Base-by-base conservation (phyloP, 495 filamentous ascomycete species). In the Penicillium coprophilum region DNA sequence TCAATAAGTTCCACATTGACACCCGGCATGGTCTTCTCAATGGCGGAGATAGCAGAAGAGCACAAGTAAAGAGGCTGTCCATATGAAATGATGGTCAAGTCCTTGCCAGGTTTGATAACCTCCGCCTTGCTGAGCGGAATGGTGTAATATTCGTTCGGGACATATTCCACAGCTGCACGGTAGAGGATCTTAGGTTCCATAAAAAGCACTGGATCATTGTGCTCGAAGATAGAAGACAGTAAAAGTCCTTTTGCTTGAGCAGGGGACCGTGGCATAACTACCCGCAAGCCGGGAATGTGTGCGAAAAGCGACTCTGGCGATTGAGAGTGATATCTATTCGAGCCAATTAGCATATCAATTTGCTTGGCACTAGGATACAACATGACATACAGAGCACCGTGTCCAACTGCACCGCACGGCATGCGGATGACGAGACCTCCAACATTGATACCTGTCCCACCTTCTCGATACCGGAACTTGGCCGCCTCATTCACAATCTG, bases 141-240 rank as follows among this genome's bases (percentile, higher is more conserved):
- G 1, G 84, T 85, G 66, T 97, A 98, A 17, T 87, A 78, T 36
- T 80, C 86, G 6, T 84, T 85, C 15, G 94, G 95, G 3, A 98
- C 94, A 69, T 97, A 90, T 69, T 98, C 94, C 27, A 96, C 91
- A 0, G 94, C 92, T 1, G 95, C 95, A 21, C 94, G 87, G 65
- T 98, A 98, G 15, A 98, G 75, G 9, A 92, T 86, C 76, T 98
- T 98, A 0, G 94, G 95, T 71, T 98, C 94, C 88, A 98, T 88
- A 73, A 98, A 97, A 24, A 98, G 76, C 51, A 93, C 90, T 0
- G 94, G 94, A 68, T 98, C 93, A 51, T 91, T 90, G 68, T 83
- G 86, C 36, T 85, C 79, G 56, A 94, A 89, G 28, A 92, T 89
- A 1, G 93, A 79, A 8, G 79, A 76, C 3, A 97, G 77, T 21